Base-by-base conservation (phyloP, 2,329 filamentous ascomycete genomes). In the Penicillium sp. region DNA sequence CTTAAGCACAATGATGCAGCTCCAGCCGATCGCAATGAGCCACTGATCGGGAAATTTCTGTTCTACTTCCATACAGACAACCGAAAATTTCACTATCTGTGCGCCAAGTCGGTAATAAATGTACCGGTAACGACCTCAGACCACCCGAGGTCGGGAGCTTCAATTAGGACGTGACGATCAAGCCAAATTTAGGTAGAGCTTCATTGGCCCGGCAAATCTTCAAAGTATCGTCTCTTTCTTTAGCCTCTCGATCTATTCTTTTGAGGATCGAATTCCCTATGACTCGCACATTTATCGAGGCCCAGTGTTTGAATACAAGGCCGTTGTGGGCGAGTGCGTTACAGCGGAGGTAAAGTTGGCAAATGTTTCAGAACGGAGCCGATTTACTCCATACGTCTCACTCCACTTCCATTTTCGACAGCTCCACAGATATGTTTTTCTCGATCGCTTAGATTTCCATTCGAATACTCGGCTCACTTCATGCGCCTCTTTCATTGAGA, bases 351-450 rank as follows among this genome's bases (percentile, higher is more conserved):
- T 31, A 47, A 41, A 41, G 10, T 49, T 38, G 18, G 39, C 28
- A 38, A 46, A 49, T 49, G 49, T 52, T 52, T 49, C 49, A 50
- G 48, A 47, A 41, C 42, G 31, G 30, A 27, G 19, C 35, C 30
- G 18, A 40, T 16, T 38, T 10, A 19, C 40, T 33, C 41, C 41
- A 44, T 48, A 36, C 43, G 31, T 31, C 38, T 38, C 42, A 33
- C 43, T 18, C 48, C 48, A 50, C 48, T 42, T 13, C n/a, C n/a
- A n/a, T n/a, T 22, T 33, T 28, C 19, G 28, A 45, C 25, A 16
- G 46, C 22, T 41, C 46, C 46, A 48, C 38, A 27, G 9, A 22
- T 28, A 29, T 45, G 13, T 19, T 38, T 34, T 34, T 36, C 18
- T 41, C 14, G 9, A 36, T 47, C 27, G 37, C 31, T 37, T 49